phyloP scores from a whole-genome alignment of 768 basidiomycete species.

The Lactarius indigo region DNA sequence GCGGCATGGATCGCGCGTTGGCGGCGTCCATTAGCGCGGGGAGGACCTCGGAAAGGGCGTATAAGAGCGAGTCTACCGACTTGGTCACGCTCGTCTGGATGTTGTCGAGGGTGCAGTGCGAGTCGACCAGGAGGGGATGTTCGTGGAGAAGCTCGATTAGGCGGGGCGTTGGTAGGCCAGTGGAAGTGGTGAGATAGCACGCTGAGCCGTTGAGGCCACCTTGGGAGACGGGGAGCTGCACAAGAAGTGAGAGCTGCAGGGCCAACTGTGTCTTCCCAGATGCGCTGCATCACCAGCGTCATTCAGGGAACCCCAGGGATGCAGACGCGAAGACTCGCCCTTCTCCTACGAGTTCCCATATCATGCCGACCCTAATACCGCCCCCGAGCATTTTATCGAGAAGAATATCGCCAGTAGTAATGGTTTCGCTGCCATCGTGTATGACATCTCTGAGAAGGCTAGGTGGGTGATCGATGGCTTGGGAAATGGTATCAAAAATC shows the following conservation, averaged over 20 bases:
- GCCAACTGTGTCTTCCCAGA: slow-evolving; percentile 94
- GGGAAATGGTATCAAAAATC: slow-evolving; percentile 50
- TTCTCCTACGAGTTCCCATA: slow-evolving; percentile 89
- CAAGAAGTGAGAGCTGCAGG: slow-evolving; percentile 74
- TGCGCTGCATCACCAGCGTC: slow-evolving; percentile 48
- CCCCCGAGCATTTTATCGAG: slow-evolving; percentile 75
- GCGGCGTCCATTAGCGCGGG: slow-evolving; percentile 47
- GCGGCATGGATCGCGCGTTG: slow-evolving; percentile 43
- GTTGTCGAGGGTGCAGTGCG: slow-evolving; percentile 47
- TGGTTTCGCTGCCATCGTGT: slow-evolving; percentile 41
- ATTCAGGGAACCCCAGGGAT: slow-evolving; percentile 1
- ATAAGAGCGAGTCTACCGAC: slow-evolving; percentile 50
- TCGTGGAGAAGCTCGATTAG: slow-evolving; percentile 60
- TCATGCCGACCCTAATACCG: slow-evolving; percentile 70
- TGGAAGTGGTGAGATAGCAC: slow-evolving; percentile 76
- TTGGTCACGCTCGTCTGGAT: slow-evolving; percentile 61
- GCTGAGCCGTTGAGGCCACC: slow-evolving; percentile 64
- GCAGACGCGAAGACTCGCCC: slow-evolving; percentile 48
- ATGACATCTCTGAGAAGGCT: slow-evolving; percentile 40
- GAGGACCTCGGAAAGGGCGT: slow-evolving; percentile 52
- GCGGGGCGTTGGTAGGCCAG: slow-evolving; percentile 62
- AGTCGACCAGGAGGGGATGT: slow-evolving; percentile 45
- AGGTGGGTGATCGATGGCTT: slow-evolving; percentile 39
- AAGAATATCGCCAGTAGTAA: slow-evolving; percentile 69
- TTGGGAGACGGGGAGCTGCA: slow-evolving; percentile 59